phyloP scores from a whole-genome alignment of 1,284 basidiomycete species.

The Schizophyllum commune region DNA sequence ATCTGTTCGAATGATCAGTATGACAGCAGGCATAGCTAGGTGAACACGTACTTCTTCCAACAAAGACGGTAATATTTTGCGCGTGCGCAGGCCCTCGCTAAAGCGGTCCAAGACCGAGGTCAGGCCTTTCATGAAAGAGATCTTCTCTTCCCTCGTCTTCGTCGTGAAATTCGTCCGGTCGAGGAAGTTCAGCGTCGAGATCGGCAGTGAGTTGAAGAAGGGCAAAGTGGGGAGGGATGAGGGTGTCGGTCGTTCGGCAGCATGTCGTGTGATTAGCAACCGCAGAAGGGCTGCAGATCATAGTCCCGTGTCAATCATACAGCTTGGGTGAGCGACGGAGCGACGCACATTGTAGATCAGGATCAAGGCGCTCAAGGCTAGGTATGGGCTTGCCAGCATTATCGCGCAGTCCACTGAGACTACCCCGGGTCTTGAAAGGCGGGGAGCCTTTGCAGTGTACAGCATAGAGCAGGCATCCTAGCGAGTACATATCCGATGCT shows the following conservation, averaged over 20 bases:
- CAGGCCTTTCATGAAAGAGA: conserved; percentile 92
- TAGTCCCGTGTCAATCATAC: conserved; percentile 5
- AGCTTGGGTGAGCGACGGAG: not conserved
- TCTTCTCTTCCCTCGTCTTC: conserved; percentile 91
- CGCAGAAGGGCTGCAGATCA: conserved; percentile 58
- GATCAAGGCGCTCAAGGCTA: conserved; percentile 56
- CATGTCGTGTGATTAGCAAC: conserved; percentile 73
- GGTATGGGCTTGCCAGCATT: conserved; percentile 65
- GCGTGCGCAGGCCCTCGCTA: conserved; percentile 77
- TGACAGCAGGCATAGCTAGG: not conserved
- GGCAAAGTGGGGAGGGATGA: conserved; percentile 72
- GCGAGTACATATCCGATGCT: conserved; percentile 90
- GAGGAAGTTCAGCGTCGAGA: conserved; percentile 94
- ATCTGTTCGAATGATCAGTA: conserved; percentile 44
- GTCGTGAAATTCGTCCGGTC: conserved; percentile 94
- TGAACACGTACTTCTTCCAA: conserved; percentile 73
- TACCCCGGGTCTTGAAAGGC: conserved; percentile 87
- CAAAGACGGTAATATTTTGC: conserved; percentile 93
- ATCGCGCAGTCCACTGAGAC: conserved; percentile 69
- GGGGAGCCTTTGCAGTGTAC: conserved; percentile 85
- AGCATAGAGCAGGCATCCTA: conserved; percentile 86
- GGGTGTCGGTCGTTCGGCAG: conserved; percentile 69
- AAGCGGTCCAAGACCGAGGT: conserved; percentile 80
- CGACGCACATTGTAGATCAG: conserved; percentile 57
- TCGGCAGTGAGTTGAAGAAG: conserved; percentile 96